phyloP scores from a whole-genome alignment of 306 rosid species.

The Medicago lupulina region DNA sequence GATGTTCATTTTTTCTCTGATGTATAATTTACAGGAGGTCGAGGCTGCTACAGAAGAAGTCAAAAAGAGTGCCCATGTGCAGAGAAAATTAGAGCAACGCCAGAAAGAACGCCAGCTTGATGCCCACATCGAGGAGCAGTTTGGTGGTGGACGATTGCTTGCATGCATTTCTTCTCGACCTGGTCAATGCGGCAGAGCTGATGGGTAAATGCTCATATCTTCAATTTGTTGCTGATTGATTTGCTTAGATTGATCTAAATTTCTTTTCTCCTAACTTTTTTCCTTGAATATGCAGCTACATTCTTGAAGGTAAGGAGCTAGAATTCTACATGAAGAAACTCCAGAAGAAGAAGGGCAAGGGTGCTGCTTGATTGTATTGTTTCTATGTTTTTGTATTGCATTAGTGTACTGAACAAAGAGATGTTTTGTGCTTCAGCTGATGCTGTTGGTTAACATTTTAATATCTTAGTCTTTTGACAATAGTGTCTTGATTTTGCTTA shows the following conservation, averaged over 20 bases:
- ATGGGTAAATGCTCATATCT: constrained; percentile 45
- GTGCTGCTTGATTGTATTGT: constrained; percentile 46
- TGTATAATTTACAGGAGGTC: constrained; percentile 42
- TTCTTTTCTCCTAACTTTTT: neutral
- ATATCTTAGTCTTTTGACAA: neutral
- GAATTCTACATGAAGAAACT: constrained; percentile 61
- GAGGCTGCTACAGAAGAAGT: constrained; percentile 49
- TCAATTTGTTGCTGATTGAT: neutral
- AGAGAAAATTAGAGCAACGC: constrained; percentile 55
- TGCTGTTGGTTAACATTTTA: neutral
- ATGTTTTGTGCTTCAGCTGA: constrained; percentile 13
- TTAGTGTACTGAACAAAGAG: neutral
- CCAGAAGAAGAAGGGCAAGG: constrained; percentile 60
- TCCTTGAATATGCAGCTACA: constrained; percentile 40
- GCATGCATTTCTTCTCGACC: constrained; percentile 64
- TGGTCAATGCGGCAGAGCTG: constrained; percentile 64
- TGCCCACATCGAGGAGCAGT: constrained; percentile 58
- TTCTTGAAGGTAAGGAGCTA: constrained; percentile 59
- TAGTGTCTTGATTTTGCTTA: constrained; percentile 25
- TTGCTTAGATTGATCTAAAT: neutral
- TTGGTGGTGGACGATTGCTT: constrained; percentile 53
- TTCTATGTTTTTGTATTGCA: constrained; percentile 1
- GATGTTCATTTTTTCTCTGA: neutral
- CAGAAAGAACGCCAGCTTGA: constrained; percentile 52
- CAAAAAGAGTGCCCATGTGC: constrained; percentile 57